Evolutionary conservation across 2,329 filamentous ascomycete genomes (phyloP), one percentile per base, ranked within the genome.

Genomic region (Colletotrichum nymphaeae): DNA sequence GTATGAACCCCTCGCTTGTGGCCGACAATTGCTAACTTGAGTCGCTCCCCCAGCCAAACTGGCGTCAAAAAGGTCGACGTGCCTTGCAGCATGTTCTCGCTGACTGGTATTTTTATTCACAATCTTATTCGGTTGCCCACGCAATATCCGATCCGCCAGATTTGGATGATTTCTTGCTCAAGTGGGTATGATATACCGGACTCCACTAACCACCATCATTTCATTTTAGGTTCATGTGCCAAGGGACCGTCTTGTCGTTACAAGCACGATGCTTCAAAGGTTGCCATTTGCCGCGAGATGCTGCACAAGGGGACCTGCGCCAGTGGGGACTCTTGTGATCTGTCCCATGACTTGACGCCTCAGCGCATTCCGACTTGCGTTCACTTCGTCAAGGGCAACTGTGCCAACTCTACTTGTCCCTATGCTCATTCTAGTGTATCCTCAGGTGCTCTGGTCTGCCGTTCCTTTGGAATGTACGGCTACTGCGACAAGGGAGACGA

Each of bases 301-400:
- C 88, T 98, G 67, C 92, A 92, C 79, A 95, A 93, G 80, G 93
- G 94, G 80, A 88, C 89, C 78, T 99, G 97, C 85, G 85, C 87
- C 77, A 90, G 90, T 81, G 95, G 95, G 83, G 90, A 93, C 79
- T 88, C 88, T 79, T 99, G 97, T 88, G 94, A 97, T 84, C 89
- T 98, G 74, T 98, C 95, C 75, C 97, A 98, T 88, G 92, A 97
- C 60, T 87, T 94, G 75, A 94, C 90, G 68, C 90, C 95, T 76
- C 90, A 98, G 83, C 93, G 96, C 83, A 94, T 94, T 67, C 95
- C 97, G 70, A 90, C 93, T 74, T 98, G 97, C 86, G 84, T 97
- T 82, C 95, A 98, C 86, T 98, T 95, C 86, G 90, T 95, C 82
- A 93, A 94, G 81, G 95, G 95, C 79, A 94, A 95, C 80, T 98